These are phyloP conservation scores for Cercospora janseana DNA, from an alignment of 2,329 filamentous ascomycete genomes.

Conservation along the genomic window DNA sequence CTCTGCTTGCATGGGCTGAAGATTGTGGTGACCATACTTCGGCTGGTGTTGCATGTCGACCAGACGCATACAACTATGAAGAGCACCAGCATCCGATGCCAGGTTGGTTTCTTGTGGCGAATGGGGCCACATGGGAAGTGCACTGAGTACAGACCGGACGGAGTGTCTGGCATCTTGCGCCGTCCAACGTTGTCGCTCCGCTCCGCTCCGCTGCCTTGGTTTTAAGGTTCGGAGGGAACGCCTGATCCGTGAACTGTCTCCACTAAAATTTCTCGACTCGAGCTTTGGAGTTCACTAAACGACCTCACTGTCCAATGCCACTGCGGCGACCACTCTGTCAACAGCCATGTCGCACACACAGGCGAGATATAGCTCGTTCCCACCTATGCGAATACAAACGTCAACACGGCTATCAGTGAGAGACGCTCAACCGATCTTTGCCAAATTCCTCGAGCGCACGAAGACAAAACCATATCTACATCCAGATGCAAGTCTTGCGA, in stretches of 20 bases:
- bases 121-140: no score
- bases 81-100: no score
- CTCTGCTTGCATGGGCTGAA: no score
- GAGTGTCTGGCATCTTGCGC: no score
- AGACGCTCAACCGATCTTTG: slow-evolving; percentile 30
- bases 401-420: slow-evolving; percentile 1
- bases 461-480: slow-evolving; percentile 47
- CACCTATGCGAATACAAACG: slow-evolving; percentile 17
- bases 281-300: slow-evolving; percentile 3
- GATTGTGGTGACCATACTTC: no score
- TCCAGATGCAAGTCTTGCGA: slow-evolving; percentile 48
- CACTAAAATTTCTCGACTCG: slow-evolving; percentile 7
- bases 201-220: neutral
- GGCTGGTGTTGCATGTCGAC: no score
- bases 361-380: slow-evolving; percentile 6
- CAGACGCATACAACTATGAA: no score
- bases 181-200: neutral
- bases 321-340: neutral
- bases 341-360: slow-evolving; percentile 11
- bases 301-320: neutral
- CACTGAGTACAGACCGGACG: no score
- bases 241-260: neutral
- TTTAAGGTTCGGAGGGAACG: neutral
- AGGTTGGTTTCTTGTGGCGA: no score
- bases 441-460: slow-evolving; percentile 43